Evolutionary conservation across 1,139 yeast species (phyloP), one percentile per base, ranked within the genome.

Genomic region (Candida pseudocylindracea): DNA sequence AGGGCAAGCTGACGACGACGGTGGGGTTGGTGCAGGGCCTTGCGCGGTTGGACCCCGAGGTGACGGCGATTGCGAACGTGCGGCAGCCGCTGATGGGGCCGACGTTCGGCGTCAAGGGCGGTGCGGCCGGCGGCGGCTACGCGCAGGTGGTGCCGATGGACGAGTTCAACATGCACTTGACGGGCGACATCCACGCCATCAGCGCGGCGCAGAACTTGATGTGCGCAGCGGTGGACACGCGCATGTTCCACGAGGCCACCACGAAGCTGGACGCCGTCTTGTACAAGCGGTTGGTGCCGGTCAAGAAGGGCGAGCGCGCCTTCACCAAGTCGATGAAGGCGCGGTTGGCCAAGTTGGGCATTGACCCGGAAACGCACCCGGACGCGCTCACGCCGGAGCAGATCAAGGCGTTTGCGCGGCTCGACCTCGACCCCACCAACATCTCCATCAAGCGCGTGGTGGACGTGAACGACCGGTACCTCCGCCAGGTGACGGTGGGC

Each of bases 41-140:
- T 39, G 95, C 95, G 31, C 93, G 81, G 46, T 63, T 85, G 46
- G 69, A 76, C 40, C 8, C 8, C 8, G 10, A 25, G 8, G 13
- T 27, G 29, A 15, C 20, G 20, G 76, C 79, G 54, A 75, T 88
- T 50, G 98, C 98, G 39, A 85, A 81, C 50, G 94, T 88, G 37
- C 76, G 98, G 57, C 98, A 88, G 55, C 98, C 98, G 30, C 78
- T 93, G 12, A 85, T 88, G 95, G 98, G 98, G 34, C 98, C 98
- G 38, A 88, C 98, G 13, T 88, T 88, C 48, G 98, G 98, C 56
- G 83, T 88, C 50, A 88, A 85, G 58, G 96, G 96, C 52, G 98
- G 98, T 56, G 98, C 98, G 40, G 96, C 98, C 12, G 98, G 98
- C 50, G 98, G 98, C 51, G 98, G 98, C 38, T 88, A 85, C 57